Conservation (phyloP, 257 asterid species). For the Salvia rosmarinus region DNA sequence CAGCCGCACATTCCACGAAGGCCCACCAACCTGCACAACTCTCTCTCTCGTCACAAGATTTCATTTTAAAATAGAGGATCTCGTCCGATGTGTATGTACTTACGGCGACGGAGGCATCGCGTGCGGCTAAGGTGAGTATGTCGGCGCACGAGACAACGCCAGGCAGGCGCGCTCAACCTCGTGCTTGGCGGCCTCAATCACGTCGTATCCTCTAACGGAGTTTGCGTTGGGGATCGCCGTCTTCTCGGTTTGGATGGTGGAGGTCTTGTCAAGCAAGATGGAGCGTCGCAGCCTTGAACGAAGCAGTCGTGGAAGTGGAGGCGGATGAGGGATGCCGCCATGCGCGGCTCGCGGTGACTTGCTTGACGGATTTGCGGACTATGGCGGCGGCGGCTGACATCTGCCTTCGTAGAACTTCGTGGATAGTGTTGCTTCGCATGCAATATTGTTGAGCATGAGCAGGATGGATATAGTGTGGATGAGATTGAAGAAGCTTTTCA, state of each 20-base stretch:
- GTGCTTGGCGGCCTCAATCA: constrained; percentile 43
- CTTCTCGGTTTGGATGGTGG: too few species aligned
- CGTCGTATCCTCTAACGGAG: constrained; percentile 48
- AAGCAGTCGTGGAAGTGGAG: constrained; percentile 38
- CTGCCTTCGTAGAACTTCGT: constrained; percentile 41
- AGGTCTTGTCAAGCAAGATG: too few species aligned
- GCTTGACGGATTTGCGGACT: constrained; percentile 41
- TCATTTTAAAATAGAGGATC: too few species aligned
- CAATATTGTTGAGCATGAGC: constrained; percentile 3
- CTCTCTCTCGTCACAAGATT: too few species aligned
- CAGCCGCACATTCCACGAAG: constrained; percentile 35
- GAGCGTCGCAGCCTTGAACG: too few species aligned
- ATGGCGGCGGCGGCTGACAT: constrained; percentile 39
- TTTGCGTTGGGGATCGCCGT: constrained; percentile 17
- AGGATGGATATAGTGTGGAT: background rate
- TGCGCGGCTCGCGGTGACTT: constrained; percentile 35
- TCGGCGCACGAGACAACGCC: constrained; percentile 55
- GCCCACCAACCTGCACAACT: constrained; percentile 48
- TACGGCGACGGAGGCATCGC: constrained; percentile 47
- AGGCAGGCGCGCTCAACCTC: constrained; percentile 44
- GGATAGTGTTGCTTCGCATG: constrained; percentile 48
- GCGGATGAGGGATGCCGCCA: constrained; percentile 55
- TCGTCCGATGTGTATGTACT: background rate
- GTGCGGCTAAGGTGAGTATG: constrained; percentile 46
- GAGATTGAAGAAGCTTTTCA: background rate